Evolutionary conservation across 2,329 filamentous ascomycete species (phyloP).

Genomic region (Teratosphaeria pseudoeucalypti): DNA sequence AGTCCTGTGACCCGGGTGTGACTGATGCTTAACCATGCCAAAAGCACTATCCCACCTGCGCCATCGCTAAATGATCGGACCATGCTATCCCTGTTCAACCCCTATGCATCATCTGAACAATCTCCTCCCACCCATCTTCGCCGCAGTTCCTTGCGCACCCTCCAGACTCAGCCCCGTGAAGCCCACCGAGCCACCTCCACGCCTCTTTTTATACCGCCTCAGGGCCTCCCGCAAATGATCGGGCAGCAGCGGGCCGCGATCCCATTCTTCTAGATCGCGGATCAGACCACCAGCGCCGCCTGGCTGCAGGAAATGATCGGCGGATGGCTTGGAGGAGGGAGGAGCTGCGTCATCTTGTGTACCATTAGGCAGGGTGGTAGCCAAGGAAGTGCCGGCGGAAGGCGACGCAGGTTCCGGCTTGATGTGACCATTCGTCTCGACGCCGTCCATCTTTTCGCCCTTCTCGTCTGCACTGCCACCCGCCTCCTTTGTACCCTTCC

Average conservation of each 20-base stretch:
- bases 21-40: neutral
- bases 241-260: conserved; percentile 53
- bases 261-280: conserved; percentile 22
- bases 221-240: conserved; percentile 67
- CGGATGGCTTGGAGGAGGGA: neutral
- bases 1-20: neutral
- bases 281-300: conserved; percentile 20
- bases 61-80: neutral
- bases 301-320: conserved; percentile 4
- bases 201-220: conserved; percentile 53
- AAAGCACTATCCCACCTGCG: neutral
- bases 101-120: conserved; percentile 30
- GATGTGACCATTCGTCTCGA: neutral
- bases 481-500: conserved; percentile 11
- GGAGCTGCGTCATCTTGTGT: neutral
- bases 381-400: neutral
- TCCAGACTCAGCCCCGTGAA: conserved; percentile 41
- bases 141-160: conserved; percentile 35
- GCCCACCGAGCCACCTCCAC: conserved; percentile 51
- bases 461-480: conserved; percentile 10
- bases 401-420: conserved; percentile 2
- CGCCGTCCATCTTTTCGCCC: neutral
- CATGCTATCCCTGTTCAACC: neutral
- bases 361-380: neutral
- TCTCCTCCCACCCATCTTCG: conserved; percentile 35